phyloP scores from a whole-genome alignment of 495 filamentous ascomycete species.

The Neurospora sp. region DNA sequence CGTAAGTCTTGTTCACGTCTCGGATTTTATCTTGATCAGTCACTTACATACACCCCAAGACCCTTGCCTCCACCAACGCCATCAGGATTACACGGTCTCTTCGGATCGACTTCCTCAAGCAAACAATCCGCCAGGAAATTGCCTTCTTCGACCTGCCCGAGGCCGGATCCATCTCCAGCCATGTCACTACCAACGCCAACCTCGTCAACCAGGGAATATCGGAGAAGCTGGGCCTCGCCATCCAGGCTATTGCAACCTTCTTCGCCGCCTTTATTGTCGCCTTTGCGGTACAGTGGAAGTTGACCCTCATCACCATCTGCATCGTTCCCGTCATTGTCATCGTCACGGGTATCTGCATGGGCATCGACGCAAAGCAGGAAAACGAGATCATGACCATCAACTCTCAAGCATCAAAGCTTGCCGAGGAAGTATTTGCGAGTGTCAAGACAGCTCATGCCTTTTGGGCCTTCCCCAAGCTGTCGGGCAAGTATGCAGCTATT shows the following conservation, averaged over 20 bases:
- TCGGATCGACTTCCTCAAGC: constrained; percentile 24
- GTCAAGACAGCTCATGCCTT: constrained; percentile 52
- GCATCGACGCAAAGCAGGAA: constrained; percentile 42
- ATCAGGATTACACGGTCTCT: constrained; percentile 19
- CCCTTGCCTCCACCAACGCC: constrained; percentile 7
- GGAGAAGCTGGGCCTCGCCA: constrained; percentile 49
- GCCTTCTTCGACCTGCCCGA: constrained; percentile 28
- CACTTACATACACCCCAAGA: background rate
- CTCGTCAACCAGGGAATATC: constrained; percentile 38
- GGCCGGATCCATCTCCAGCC: constrained; percentile 34
- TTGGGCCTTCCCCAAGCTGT: constrained; percentile 44
- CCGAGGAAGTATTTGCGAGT: constrained; percentile 43
- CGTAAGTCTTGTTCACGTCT: constrained; percentile 17
- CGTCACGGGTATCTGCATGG: constrained; percentile 25
- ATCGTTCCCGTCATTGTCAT: constrained; percentile 39
- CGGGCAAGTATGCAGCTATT: constrained; percentile 39
- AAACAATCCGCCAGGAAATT: constrained; percentile 27
- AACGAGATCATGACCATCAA: constrained; percentile 23
- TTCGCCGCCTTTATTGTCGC: constrained; percentile 47
- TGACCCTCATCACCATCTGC: constrained; percentile 46
- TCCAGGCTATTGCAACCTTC: constrained; percentile 46
- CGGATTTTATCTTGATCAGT: background rate
- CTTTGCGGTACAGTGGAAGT: constrained; percentile 42
- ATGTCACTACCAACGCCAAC: constrained; percentile 21
- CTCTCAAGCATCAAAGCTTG: constrained; percentile 43